Evolutionary conservation across 1,139 yeast genomes (phyloP).

Genomic region (Geotrichum candidum): DNA sequence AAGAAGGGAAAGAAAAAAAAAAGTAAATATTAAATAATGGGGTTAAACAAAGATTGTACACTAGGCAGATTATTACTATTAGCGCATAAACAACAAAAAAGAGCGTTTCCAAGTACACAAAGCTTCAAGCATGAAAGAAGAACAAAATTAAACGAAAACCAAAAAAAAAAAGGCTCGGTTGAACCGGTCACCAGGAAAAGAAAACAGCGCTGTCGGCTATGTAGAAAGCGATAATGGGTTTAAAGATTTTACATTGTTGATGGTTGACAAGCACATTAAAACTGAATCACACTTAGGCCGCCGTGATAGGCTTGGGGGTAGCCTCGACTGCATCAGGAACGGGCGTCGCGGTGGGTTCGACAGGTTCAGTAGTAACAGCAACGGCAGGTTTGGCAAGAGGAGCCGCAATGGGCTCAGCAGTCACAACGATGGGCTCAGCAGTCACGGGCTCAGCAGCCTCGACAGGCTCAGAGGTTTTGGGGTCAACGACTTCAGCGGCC

Average conservation of each 20-base stretch:
- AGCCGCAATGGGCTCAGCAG: constrained; percentile 1
- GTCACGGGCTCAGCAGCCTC: constrained; percentile 1
- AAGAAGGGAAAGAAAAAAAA: background rate
- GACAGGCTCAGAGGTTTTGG: constrained; percentile 4
- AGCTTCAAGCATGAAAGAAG: background rate
- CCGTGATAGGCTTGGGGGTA: background rate
- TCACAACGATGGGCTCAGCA: background rate
- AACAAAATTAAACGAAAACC: background rate
- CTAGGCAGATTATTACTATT: too few relatives aligned
- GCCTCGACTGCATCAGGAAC: background rate
- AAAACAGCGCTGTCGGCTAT: too few relatives aligned
- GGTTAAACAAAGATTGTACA: too few relatives aligned
- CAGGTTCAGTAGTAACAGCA: background rate
- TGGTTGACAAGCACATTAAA: too few relatives aligned
- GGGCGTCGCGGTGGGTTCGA: background rate
- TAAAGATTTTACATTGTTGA: too few relatives aligned
- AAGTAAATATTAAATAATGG: background rate
- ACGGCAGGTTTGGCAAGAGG: constrained; percentile 11
- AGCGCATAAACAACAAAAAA: background rate
- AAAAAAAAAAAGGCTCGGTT: background rate
- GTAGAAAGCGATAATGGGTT: too few relatives aligned
- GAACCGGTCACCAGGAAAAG: too few relatives aligned
- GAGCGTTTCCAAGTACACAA: background rate
- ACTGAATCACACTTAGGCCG: background rate
- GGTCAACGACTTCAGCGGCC: background rate